Percentiles rank a stretch among this genome's conserved stretches.
phyloP scores from a whole-genome alignment of 1,284 basidiomycete species.

The Testicularia cyperi region DNA sequence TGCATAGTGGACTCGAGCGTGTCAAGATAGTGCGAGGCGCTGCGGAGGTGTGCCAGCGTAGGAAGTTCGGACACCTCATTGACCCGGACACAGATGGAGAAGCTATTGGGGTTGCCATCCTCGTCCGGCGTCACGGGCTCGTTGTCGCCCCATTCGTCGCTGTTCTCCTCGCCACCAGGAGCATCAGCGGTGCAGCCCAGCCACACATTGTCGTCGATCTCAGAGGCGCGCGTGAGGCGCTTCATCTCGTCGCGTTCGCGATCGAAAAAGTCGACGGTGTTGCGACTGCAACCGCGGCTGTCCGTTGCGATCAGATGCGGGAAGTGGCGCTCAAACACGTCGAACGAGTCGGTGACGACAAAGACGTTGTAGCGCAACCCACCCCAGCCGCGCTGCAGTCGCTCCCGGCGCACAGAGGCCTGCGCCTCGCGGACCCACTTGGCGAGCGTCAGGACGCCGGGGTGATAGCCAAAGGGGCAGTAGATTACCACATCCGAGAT shows the following conservation, averaged over 20 bases:
- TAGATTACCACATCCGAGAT: constrained; percentile 87
- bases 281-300: constrained; percentile 62
- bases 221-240: constrained; percentile 77
- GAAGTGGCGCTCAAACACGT: constrained; percentile 63
- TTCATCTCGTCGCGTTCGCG: constrained; percentile 85
- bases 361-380: constrained; percentile 79
- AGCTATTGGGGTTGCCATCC: constrained; percentile 70
- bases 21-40: constrained; percentile 65
- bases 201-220: constrained; percentile 70
- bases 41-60: constrained; percentile 67
- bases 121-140: constrained; percentile 25
- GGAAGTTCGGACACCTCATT: constrained; percentile 64
- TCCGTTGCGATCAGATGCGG: constrained; percentile 65
- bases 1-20: constrained; percentile 66
- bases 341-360: constrained; percentile 71
- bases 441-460: constrained; percentile 43
- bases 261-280: constrained; percentile 64
- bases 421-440: constrained; percentile 52
- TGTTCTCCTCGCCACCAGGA: constrained; percentile 17
- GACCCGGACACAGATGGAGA: constrained; percentile 81
- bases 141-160: constrained; percentile 10
- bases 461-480: constrained; percentile 60
- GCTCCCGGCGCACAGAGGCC: constrained; percentile 39
- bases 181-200: constrained; percentile 46
- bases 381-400: constrained; percentile 67